phyloP scores from a whole-genome alignment of 2,329 filamentous ascomycete species.

The Epichloe aotearoae region DNA sequence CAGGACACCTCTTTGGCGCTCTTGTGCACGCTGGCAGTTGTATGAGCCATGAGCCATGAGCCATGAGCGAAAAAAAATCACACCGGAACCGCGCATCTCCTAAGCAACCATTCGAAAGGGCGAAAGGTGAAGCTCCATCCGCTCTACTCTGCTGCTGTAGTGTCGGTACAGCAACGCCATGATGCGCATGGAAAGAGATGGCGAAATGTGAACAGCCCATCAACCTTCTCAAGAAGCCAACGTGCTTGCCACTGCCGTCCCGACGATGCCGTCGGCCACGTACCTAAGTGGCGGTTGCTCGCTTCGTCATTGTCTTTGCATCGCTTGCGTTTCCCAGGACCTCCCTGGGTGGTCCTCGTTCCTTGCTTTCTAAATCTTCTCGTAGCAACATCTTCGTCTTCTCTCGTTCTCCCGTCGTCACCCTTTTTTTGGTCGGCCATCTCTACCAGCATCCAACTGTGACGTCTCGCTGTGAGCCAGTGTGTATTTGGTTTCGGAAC shows the following conservation, averaged over 20 bases:
- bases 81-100: background rate
- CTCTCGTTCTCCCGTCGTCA: slow-evolving; percentile 3
- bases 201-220: background rate
- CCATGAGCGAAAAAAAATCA: background rate
- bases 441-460: slow-evolving; percentile 6
- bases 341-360: background rate
- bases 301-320: background rate
- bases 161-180: background rate
- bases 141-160: background rate
- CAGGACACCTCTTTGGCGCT: background rate
- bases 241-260: slow-evolving; percentile 2
- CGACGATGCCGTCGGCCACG: background rate
- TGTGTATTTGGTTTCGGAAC: slow-evolving; percentile 2
- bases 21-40: background rate
- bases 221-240: background rate
- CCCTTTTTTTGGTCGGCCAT: slow-evolving; percentile 7
- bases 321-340: background rate
- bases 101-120: background rate
- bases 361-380: background rate
- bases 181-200: background rate
- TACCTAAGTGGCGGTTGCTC: slow-evolving; percentile 1
- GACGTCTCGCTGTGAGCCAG: slow-evolving; percentile 3
- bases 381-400: slow-evolving; percentile 2
- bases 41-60: background rate
- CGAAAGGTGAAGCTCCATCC: background rate